Percentiles rank a stretch among this genome's conserved stretches.
Evolutionary conservation across 352 stramenopile genomes (phyloP).

Genomic region (Plasmopara muralis): DNA sequence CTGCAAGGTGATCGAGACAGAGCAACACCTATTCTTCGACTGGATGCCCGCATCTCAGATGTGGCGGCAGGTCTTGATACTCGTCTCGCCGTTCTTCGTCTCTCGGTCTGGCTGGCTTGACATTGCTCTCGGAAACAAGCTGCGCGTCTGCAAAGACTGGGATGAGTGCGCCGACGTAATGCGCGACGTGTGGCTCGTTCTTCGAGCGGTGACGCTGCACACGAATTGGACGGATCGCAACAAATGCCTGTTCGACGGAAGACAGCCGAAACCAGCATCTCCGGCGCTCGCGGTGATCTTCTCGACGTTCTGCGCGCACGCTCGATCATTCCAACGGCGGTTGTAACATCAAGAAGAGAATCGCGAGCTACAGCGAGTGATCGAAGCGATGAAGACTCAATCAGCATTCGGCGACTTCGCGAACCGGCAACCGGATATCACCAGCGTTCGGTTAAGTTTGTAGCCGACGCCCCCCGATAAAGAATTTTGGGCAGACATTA

Average conservation of each 20-base stretch:
- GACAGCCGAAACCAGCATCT: neutral
- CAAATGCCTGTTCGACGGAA: neutral
- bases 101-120: neutral
- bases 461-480: no score
- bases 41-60: conserved; percentile 1
- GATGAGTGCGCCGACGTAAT: neutral
- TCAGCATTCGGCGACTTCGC: no score
- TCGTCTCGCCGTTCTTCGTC: neutral
- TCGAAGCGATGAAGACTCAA: no score
- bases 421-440: no score
- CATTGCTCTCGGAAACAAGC: neutral
- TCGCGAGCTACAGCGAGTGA: no score
- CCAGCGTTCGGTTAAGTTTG: no score
- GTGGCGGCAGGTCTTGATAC: neutral
- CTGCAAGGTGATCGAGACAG: neutral
- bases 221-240: neutral
- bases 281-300: neutral
- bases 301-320: neutral
- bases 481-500: no score
- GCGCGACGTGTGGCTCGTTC: neutral
- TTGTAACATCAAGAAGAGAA: no score
- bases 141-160: neutral
- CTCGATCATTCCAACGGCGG: neutral
- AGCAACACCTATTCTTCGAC: conserved; percentile 7
- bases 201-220: neutral